Evolutionary conservation across 2,329 filamentous ascomycete species (phyloP), one percentile per base, ranked within the genome.

Genomic region (Penicillium occitanis): DNA sequence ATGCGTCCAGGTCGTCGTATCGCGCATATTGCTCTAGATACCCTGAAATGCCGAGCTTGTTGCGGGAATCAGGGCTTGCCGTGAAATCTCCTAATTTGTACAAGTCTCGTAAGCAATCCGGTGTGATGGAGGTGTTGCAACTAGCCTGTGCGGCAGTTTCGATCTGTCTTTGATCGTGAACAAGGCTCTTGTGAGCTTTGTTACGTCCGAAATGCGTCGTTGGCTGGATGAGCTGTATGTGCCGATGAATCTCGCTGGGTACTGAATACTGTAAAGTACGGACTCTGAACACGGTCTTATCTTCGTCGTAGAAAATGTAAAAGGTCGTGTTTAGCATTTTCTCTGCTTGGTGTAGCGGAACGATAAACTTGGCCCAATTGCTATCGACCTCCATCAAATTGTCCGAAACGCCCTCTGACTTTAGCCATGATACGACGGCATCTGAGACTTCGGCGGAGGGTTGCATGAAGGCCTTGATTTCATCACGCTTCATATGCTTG

Each of bases 191-290:
- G 65, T 85, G 81, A 1, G 82, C 70, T 35, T 73, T 75, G 25
- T 85, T 79, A 64, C 82, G 78, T 19, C 85, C 85, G 66, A 90
- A 90, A 46, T 85, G 81, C 3, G 86, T 90, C 0, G 88, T 90
- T 0, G 88, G 88, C 74, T 90, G 86, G 59, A 90, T 86, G 72
- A 89, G 81, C 66, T 86, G 84, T 66, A 91, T 81, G 70, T 87
- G 81, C 51, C 79, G 71, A 62, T 82, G 80, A 7, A 91, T 75
- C 0, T 81, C 75, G 61, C 79, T 79, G 0, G 88, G 89, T 0
- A 91, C 82, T 0, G 86, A 89, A 75, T 91, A 91, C 57, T 82
- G 78, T 17, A 86, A 75, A 5, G 85, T 83, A 51, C 88, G 83
- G 46, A 90, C 80, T 69, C 80, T 83, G 46, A 78, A 77, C 10